phyloP scores from a whole-genome alignment of 2,329 filamentous ascomycete genomes.

The Epichloe sp. region DNA sequence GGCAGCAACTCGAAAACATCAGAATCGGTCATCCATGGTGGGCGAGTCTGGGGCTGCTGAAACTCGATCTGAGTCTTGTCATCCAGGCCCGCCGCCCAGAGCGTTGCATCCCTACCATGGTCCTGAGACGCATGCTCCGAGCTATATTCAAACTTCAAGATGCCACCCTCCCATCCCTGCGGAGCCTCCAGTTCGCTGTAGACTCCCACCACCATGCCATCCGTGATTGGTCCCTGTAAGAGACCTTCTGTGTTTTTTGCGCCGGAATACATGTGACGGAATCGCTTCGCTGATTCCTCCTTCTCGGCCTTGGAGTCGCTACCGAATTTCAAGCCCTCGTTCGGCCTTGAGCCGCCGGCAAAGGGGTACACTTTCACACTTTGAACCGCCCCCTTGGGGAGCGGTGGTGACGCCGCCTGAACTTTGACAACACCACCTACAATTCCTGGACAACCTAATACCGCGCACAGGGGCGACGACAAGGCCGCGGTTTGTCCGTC shows the following conservation, averaged over 20 bases:
- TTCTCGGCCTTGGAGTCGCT: conserved; percentile 74
- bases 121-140: conserved; percentile 23
- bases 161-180: conserved; percentile 67
- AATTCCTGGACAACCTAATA: conserved; percentile 57
- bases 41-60: conserved; percentile 57
- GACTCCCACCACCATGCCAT: conserved; percentile 64
- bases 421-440: conserved; percentile 81
- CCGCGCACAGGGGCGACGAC: conserved; percentile 62
- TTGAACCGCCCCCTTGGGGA: conserved; percentile 51
- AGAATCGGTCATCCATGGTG: conserved; percentile 37
- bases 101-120: conserved; percentile 32
- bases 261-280: conserved; percentile 57
- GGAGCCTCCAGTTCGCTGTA: conserved; percentile 39
- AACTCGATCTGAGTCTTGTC: conserved; percentile 61
- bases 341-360: conserved; percentile 40
- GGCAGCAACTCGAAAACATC: conserved; percentile 41
- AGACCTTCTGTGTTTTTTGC: conserved; percentile 44
- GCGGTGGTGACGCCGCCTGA: conserved; percentile 63
- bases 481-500: conserved; percentile 69
- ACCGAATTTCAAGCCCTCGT: conserved; percentile 67
- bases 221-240: conserved; percentile 73
- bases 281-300: conserved; percentile 60
- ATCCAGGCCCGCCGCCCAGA: conserved; percentile 71
- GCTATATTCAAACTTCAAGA: conserved; percentile 58
- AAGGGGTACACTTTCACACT: conserved; percentile 75